Base-by-base conservation (phyloP, 108 stramenopile species). In the Hondaea fermentalgiana region DNA sequence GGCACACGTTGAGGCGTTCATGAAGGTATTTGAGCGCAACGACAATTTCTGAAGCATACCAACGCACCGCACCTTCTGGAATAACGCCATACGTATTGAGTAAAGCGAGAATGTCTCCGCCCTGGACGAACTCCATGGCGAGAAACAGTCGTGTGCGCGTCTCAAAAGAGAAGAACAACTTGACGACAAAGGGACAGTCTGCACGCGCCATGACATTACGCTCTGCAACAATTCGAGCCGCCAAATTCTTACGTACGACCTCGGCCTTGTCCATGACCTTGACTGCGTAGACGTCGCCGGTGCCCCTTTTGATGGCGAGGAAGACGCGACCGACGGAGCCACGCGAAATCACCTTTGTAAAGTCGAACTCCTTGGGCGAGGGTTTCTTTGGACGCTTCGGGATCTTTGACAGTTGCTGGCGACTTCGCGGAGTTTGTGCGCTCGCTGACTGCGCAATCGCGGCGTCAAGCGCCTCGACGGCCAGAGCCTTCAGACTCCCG, bases 301-400 rank as follows among this genome's bases (percentile, higher is more conserved):
- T 92, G 23, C 60, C 42, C 23, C 94, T 95, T 93, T 98, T 96
- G 91, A 96, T 96, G 3, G 98, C 98, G n/a, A 99, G 95, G 96
- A 97, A 98, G 5, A 99, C 99, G 83, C 98, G 97, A 21, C 99
- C 99, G 89, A 99, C 99, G 0, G 99, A 98, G n/a, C 99, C 99
- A 28, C 97, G 96, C 87, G 98, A 98, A 17, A 99, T 90, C 88
- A 96, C 97, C 87, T 96, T 92, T 89, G 96, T 93, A 90, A 95
- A 95, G 60, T 96, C 94, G 72, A 97, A 83, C 12, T 83, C 76
- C n/a, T 83, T 83, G 76, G 51, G 64, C 42, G 64, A 69, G 12
- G 64, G 8, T 10, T 69, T 69, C 35, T 12, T 14, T 12, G 64
- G 64, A 8, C 64, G 64, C n/a, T 47, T 83, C 19, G 49, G 19